Evolutionary conservation across 768 basidiomycete genomes (phyloP).

Genomic region (Filobasidium wieringae): DNA sequence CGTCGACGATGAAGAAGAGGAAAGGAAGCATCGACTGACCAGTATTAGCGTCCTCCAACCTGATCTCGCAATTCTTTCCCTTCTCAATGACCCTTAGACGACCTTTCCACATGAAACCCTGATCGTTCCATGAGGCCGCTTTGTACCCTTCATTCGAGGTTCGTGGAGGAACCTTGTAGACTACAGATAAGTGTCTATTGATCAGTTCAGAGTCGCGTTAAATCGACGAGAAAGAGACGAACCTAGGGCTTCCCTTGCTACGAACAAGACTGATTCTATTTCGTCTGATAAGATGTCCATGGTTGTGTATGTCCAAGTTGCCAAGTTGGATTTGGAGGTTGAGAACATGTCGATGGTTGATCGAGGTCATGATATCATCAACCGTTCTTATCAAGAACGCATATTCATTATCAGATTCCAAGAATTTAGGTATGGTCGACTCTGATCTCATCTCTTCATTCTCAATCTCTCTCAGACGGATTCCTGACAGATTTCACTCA

Average conservation of each 20-base stretch:
- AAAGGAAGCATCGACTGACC: not conserved
- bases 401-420: too few relatives aligned
- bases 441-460: too few relatives aligned
- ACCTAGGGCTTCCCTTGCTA: constrained; percentile 87
- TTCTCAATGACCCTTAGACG: constrained; percentile 73
- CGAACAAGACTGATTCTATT: constrained; percentile 77
- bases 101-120: constrained; percentile 78
- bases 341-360: too few relatives aligned
- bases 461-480: too few relatives aligned
- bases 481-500: too few relatives aligned
- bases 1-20: not conserved
- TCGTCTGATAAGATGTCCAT: constrained; percentile 48
- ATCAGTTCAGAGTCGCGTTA: not conserved
- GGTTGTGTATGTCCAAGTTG: too few relatives aligned
- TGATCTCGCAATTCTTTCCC: constrained; percentile 53
- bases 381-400: too few relatives aligned
- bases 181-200: constrained; percentile 41
- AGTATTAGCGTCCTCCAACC: constrained; percentile 61
- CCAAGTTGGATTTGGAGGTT: too few relatives aligned
- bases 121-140: constrained; percentile 82
- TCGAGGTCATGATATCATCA: too few relatives aligned
- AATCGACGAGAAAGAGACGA: constrained; percentile 17
- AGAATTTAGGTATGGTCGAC: too few relatives aligned
- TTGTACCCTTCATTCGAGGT: constrained; percentile 79
- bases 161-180: constrained; percentile 81